phyloP scores from a whole-genome alignment of 1,139 yeast genomes.

The Hyphopichia wangnamkhiaoensis region DNA sequence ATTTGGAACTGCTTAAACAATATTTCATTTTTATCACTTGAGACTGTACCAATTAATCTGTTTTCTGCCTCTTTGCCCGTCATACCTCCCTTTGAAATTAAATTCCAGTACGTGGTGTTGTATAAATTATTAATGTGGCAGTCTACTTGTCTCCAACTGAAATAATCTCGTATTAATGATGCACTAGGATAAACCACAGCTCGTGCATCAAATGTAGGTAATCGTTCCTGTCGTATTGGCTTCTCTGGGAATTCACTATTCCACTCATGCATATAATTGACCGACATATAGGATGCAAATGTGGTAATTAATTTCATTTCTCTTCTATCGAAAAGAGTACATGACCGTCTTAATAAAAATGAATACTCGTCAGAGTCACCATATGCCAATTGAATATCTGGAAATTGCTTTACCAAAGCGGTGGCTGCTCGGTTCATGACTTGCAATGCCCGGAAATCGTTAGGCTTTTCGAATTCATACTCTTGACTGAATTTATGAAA shows the following conservation, averaged over 20 bases:
- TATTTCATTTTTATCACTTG: slow-evolving; percentile 87
- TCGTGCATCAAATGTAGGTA: slow-evolving; percentile 91
- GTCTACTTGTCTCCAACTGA: slow-evolving; percentile 95
- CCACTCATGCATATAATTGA: slow-evolving; percentile 75
- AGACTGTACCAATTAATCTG: slow-evolving; percentile 67
- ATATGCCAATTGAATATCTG: slow-evolving; percentile 79
- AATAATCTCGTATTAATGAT: slow-evolving; percentile 68
- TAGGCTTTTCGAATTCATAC: slow-evolving; percentile 83
- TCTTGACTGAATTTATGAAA: slow-evolving; percentile 80
- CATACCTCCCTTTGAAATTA: slow-evolving; percentile 70
- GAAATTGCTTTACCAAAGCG: slow-evolving; percentile 58
- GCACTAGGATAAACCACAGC: slow-evolving; percentile 81
- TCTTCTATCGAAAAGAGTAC: slow-evolving; percentile 76
- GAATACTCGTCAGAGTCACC: slow-evolving; percentile 97
- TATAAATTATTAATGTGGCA: slow-evolving; percentile 94
- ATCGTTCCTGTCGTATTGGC: slow-evolving; percentile 33
- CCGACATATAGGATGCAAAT: slow-evolving; percentile 79
- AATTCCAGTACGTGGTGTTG: slow-evolving; percentile 90
- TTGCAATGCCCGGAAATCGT: slow-evolving; percentile 71
- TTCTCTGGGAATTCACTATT: slow-evolving; percentile 52
- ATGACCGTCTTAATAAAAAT: slow-evolving; percentile 63
- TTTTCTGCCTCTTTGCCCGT: slow-evolving; percentile 80
- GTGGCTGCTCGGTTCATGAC: slow-evolving; percentile 83
- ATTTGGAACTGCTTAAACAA: slow-evolving; percentile 74
- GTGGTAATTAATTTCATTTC: slow-evolving; percentile 78